Percentiles rank a stretch among this genome's conserved stretches.
Conservation (phyloP, 2,329 filamentous ascomycete species). For the Sclerotinia nivalis region DNA sequence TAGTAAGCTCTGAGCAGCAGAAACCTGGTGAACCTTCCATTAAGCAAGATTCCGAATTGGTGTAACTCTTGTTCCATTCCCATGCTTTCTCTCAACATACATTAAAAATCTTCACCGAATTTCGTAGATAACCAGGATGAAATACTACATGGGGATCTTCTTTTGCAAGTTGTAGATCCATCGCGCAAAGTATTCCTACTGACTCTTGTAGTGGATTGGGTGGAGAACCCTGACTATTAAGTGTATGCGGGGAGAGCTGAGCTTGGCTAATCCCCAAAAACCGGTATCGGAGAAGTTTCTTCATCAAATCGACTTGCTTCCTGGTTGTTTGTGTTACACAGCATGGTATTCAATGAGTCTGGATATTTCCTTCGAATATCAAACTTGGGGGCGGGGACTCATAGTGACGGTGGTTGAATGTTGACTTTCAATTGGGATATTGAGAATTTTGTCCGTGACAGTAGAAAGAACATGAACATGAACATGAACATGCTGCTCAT, state of each 20-base stretch:
- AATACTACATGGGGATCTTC: not conserved
- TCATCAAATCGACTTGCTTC: not conserved
- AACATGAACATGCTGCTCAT: too few relatives aligned
- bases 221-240: not conserved
- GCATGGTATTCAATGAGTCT: not conserved
- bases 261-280: not conserved
- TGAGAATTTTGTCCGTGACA: too few relatives aligned
- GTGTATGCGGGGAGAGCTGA: conserved; percentile 1
- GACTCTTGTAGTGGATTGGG: conserved; percentile 1
- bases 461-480: too few relatives aligned
- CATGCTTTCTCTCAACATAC: not conserved
- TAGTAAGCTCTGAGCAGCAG: not conserved
- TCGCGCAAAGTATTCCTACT: not conserved
- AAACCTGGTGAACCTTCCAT: not conserved
- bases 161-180: not conserved
- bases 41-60: not conserved
- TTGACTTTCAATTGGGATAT: too few relatives aligned
- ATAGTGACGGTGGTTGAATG: too few relatives aligned
- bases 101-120: not conserved
- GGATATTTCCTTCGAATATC: not conserved
- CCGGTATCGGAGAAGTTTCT: conserved; percentile 10
- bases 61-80: not conserved
- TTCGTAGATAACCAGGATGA: not conserved
- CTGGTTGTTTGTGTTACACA: not conserved
- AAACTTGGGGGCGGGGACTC: not conserved